phyloP scores from a whole-genome alignment of 2,329 filamentous ascomycete species.

The Verticillium albo-atrum region DNA sequence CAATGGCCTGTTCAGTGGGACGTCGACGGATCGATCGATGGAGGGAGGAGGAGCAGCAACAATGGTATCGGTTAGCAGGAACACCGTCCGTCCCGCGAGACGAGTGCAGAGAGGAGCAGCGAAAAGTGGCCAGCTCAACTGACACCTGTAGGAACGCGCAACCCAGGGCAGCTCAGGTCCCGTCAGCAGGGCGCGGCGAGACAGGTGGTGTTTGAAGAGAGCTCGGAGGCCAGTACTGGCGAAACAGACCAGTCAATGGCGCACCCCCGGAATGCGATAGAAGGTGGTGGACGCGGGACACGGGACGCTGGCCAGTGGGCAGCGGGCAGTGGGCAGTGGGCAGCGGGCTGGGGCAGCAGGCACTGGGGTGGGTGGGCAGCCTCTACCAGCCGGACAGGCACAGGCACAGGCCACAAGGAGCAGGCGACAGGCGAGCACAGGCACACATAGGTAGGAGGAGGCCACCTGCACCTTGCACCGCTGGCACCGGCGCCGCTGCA shows the following conservation, averaged over 20 bases:
- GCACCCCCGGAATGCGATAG: slow-evolving; percentile 1
- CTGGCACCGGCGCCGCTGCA: neutral
- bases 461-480: neutral
- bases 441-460: too few species aligned
- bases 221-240: neutral
- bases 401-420: neutral
- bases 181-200: neutral
- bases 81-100: neutral
- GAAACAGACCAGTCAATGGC: neutral
- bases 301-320: neutral
- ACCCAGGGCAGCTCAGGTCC: neutral
- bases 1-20: neutral
- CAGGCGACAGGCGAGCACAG: neutral
- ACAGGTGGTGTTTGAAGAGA: neutral
- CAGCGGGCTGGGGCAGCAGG: too few species aligned
- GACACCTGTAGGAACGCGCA: neutral
- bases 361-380: neutral
- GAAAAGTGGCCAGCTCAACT: neutral
- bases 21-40: neutral
- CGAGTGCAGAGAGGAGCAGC: neutral
- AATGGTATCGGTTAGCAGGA: neutral
- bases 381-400: neutral
- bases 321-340: too few species aligned
- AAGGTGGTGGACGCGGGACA: slow-evolving; percentile 1
- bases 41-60: neutral